Conservation (phyloP, 1,139 yeast species). For the Kurtzmaniella quercitrusa region DNA sequence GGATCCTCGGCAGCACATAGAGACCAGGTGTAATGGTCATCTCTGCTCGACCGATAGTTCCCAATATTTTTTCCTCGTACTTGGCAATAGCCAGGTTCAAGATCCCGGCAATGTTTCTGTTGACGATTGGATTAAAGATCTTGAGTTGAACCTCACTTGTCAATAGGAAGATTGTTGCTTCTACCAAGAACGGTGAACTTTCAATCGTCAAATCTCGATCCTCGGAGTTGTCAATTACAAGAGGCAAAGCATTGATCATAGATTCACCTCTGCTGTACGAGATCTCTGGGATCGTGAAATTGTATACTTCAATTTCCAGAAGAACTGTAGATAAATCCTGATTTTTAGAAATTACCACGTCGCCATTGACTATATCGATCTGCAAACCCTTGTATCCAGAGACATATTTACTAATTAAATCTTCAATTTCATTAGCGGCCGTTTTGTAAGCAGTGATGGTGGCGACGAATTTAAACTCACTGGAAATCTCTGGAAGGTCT, state of each 20-base stretch:
- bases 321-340: neutral
- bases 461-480: conserved; percentile 2
- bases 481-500: conserved; percentile 7
- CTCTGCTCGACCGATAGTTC: conserved; percentile 36
- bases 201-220: too few species aligned
- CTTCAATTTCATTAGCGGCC: conserved; percentile 13
- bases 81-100: conserved; percentile 44
- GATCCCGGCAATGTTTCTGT: conserved; percentile 34
- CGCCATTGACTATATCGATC: conserved; percentile 9
- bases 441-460: conserved; percentile 7
- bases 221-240: neutral
- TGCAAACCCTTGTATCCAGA: conserved; percentile 16
- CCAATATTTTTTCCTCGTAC: conserved; percentile 42
- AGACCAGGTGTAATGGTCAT: conserved; percentile 43
- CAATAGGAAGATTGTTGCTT: conserved; percentile 48
- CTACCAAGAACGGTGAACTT: conserved; percentile 23
- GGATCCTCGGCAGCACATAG: conserved; percentile 43
- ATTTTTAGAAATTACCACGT: neutral
- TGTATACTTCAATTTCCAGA: conserved; percentile 5
- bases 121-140: conserved; percentile 48
- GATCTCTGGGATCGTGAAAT: conserved; percentile 4
- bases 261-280: neutral
- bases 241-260: neutral
- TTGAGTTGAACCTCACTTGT: conserved; percentile 49
- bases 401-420: conserved; percentile 18